Evolutionary conservation across 768 basidiomycete genomes (phyloP).

Genomic region (Collybia mongolica): DNA sequence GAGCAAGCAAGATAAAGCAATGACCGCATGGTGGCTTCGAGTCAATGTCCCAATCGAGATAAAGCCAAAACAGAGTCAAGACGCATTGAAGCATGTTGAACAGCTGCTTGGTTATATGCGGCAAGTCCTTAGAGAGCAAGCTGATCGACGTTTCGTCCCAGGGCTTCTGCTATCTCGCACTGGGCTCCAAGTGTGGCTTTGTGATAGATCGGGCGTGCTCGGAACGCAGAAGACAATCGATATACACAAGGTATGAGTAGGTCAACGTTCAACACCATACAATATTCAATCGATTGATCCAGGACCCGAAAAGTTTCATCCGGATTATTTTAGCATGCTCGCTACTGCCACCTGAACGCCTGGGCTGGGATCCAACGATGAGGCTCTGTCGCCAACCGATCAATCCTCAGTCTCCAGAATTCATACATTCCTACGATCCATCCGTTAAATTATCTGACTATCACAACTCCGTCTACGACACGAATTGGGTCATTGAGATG

Average conservation of each 20-base stretch:
- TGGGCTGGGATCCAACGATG: no score
- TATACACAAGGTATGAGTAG: not conserved
- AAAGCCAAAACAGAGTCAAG: not conserved
- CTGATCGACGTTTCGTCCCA: conserved; percentile 7
- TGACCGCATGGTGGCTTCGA: no score
- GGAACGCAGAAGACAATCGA: conserved; percentile 4
- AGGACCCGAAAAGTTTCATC: no score
- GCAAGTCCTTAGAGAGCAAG: conserved; percentile 5
- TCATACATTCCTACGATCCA: not conserved
- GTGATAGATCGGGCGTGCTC: conserved; percentile 2
- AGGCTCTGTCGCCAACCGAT: no score
- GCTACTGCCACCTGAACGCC: no score
- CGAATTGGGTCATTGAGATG: no score
- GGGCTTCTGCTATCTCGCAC: no score
- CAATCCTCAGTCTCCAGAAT: not conserved
- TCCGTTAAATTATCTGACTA: not conserved
- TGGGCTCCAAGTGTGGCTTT: not conserved
- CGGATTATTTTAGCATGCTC: no score
- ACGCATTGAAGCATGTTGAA: not conserved
- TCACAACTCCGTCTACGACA: no score
- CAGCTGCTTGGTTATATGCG: not conserved
- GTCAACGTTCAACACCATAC: not conserved
- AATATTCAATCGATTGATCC: no score
- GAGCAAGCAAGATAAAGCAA: not conserved
- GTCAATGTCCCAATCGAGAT: no score